These are phyloP conservation scores for Chara braunii DNA, from an alignment of 139 green algal genomes.

Conservation along the genomic window DNA sequence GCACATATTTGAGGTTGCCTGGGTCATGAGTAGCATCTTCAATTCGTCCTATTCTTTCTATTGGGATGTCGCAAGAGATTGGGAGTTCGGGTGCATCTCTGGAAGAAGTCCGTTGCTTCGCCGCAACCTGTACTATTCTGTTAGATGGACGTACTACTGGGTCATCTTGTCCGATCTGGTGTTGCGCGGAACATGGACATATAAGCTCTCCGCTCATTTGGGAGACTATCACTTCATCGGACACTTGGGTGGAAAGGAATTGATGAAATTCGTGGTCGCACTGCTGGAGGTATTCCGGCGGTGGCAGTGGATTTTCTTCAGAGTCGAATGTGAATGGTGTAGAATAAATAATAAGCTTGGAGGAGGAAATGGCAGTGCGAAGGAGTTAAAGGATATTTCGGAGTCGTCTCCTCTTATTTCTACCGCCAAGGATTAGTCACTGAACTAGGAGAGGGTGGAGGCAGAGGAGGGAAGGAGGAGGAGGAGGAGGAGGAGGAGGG, in stretches of 20 bases:
- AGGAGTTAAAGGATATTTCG: no score
- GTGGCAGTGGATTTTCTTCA: constrained; percentile 81
- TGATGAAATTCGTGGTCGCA: constrained; percentile 51
- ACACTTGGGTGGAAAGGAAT: no score
- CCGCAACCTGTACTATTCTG: constrained; percentile 41
- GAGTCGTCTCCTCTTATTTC: no score
- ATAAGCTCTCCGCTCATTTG: constrained; percentile 77
- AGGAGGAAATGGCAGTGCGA: no score
- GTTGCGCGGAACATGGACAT: constrained; percentile 75
- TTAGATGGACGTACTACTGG: constrained; percentile 57
- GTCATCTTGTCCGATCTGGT: constrained; percentile 67
- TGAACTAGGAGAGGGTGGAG: no score
- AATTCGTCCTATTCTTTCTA: constrained; percentile 88
- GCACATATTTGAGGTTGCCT: constrained; percentile 52
- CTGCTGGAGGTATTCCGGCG: constrained; percentile 53
- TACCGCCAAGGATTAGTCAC: no score
- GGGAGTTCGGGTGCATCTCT: constrained; percentile 65
- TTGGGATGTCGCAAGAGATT: constrained; percentile 93
- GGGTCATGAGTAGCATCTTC: constrained; percentile 62
- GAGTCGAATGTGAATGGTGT: constrained; percentile 59
- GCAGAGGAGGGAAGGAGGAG: no score
- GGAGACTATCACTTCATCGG: constrained; percentile 34
- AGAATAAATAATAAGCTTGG: no score
- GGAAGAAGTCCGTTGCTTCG: constrained; percentile 44
- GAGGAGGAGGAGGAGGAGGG: no score